phyloP scores from a whole-genome alignment of 2,329 filamentous ascomycete species.

The Ophiocordyceps camponoti-floridani region DNA sequence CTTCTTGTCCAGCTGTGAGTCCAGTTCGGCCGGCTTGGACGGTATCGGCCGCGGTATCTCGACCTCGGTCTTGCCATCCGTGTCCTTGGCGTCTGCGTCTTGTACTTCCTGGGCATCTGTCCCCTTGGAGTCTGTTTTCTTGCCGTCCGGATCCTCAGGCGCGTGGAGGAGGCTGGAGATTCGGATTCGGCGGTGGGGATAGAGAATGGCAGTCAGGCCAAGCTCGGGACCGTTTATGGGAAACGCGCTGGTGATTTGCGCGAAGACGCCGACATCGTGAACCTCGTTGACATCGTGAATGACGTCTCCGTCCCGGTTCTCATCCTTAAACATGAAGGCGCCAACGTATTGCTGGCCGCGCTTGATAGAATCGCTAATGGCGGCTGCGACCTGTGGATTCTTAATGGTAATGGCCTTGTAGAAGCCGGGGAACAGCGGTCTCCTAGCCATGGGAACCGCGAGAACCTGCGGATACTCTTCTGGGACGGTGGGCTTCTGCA shows the following conservation, averaged over 20 bases:
- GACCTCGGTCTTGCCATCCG: slow-evolving; percentile 28
- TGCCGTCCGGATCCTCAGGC: slow-evolving; percentile 28
- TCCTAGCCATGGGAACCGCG: slow-evolving; percentile 86
- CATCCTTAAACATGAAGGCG: slow-evolving; percentile 92
- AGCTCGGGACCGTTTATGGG: slow-evolving; percentile 74
- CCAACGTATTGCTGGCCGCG: slow-evolving; percentile 93
- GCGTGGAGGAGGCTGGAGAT: slow-evolving; percentile 71
- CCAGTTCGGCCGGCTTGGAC: slow-evolving; percentile 32
- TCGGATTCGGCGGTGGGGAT: slow-evolving; percentile 87
- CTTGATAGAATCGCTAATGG: slow-evolving; percentile 93
- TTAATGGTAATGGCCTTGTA: slow-evolving; percentile 98
- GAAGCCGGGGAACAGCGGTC: slow-evolving; percentile 90
- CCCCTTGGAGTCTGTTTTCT: background rate
- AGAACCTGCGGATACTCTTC: slow-evolving; percentile 96
- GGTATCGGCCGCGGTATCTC: slow-evolving; percentile 41
- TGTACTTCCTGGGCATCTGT: slow-evolving; percentile 22
- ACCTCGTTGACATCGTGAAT: slow-evolving; percentile 85
- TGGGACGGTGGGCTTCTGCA: slow-evolving; percentile 78
- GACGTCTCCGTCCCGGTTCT: slow-evolving; percentile 80
- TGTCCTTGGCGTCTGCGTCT: slow-evolving; percentile 22
- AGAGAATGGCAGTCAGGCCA: slow-evolving; percentile 80
- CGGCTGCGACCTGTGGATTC: slow-evolving; percentile 76
- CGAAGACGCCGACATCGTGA: slow-evolving; percentile 91
- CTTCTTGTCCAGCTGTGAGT: slow-evolving; percentile 46
- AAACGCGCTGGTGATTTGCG: slow-evolving; percentile 92